These are phyloP conservation scores for Pleurotus platypus DNA, from an alignment of 768 basidiomycete genomes.

Conservation along the genomic window DNA sequence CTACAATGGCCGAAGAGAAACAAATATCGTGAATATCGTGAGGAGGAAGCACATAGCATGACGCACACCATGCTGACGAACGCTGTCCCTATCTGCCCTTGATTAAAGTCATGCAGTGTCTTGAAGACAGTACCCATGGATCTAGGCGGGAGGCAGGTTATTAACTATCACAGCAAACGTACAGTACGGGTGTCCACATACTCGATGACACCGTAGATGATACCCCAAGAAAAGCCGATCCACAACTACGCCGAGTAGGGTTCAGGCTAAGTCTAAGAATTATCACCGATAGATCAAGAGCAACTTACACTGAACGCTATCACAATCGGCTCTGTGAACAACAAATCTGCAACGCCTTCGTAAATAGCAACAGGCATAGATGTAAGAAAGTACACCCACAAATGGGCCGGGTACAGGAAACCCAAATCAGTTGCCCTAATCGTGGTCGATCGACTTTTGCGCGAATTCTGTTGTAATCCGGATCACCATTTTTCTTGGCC, in stretches of 20 bases:
- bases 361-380: too few species aligned
- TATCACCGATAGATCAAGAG: too few species aligned
- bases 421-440: slow-evolving; percentile 56
- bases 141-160: slow-evolving; percentile 18
- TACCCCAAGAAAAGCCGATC: slow-evolving; percentile 75
- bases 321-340: slow-evolving; percentile 74
- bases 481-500: slow-evolving; percentile 60
- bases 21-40: background rate
- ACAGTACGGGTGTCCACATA: slow-evolving; percentile 15
- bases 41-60: background rate
- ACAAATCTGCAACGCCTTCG: slow-evolving; percentile 38
- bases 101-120: slow-evolving; percentile 45
- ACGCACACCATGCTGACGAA: slow-evolving; percentile 44
- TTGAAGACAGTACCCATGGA: slow-evolving; percentile 48
- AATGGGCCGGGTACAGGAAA: slow-evolving; percentile 69
- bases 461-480: slow-evolving; percentile 30
- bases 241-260: slow-evolving; percentile 42
- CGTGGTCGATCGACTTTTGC: slow-evolving; percentile 44
- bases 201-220: slow-evolving; percentile 61
- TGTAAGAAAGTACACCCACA: slow-evolving; percentile 37
- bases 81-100: slow-evolving; percentile 46
- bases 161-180: background rate
- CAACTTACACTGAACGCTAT: slow-evolving; percentile 62
- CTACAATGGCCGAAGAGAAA: slow-evolving; percentile 20
- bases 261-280: too few species aligned